Evolutionary conservation across 2,329 filamentous ascomycete genomes (phyloP).

Genomic region (Sporothrix pseudoabietina): DNA sequence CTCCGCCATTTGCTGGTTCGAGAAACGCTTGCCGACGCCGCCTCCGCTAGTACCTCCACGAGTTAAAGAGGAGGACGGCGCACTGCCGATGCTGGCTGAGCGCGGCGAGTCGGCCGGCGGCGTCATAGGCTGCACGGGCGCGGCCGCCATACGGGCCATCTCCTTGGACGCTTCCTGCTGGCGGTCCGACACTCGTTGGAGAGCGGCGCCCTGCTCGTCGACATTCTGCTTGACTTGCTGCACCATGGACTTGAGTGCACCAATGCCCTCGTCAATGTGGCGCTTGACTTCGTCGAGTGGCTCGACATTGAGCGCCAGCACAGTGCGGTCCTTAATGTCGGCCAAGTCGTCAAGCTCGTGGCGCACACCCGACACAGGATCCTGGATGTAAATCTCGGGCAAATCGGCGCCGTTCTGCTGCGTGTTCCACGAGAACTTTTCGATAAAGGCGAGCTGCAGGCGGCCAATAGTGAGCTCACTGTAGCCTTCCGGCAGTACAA

Average conservation of each 20-base stretch:
- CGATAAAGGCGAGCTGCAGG: constrained; percentile 93
- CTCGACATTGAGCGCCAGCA: constrained; percentile 93
- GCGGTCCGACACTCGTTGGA: constrained; percentile 85
- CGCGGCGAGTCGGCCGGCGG: constrained; percentile 54
- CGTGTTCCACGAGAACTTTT: constrained; percentile 99
- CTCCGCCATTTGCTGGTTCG: constrained; percentile 69
- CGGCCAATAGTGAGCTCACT: constrained; percentile 83
- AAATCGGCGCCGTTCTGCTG: constrained; percentile 90
- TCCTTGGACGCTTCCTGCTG: constrained; percentile 90
- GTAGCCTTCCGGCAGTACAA: constrained; percentile 80
- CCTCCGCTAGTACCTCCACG: constrained; percentile 36
- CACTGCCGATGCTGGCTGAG: constrained; percentile 38
- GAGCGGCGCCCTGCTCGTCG: constrained; percentile 76
- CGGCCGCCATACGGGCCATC: constrained; percentile 62
- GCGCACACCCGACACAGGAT: constrained; percentile 91
- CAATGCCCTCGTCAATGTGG: constrained; percentile 91
- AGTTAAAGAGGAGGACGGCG: neutral
- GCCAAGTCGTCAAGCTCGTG: constrained; percentile 92
- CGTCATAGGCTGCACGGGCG: constrained; percentile 44
- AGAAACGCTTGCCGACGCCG: constrained; percentile 30
- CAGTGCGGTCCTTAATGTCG: constrained; percentile 92
- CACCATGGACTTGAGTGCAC: constrained; percentile 77
- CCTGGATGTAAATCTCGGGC: constrained; percentile 97
- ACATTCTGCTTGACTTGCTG: constrained; percentile 82
- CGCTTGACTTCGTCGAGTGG: constrained; percentile 92